Conservation (phyloP, 2,329 filamentous ascomycete species). For the Tolypocladium endophyticum region DNA sequence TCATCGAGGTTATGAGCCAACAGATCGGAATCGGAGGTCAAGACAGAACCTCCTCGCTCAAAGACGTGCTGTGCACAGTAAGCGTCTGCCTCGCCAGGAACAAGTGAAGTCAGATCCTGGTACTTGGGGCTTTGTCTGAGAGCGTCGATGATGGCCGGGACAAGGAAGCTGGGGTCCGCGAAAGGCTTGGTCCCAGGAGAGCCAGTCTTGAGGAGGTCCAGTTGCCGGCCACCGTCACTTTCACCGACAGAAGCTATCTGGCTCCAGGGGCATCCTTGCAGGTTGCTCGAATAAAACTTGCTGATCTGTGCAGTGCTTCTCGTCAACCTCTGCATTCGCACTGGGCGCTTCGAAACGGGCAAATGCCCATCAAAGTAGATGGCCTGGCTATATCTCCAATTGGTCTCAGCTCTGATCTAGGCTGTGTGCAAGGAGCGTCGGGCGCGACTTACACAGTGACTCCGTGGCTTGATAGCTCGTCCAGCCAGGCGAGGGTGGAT, state of each 20-base stretch:
- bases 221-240: not conserved
- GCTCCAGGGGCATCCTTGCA: slow-evolving; percentile 13
- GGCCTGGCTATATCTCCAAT: slow-evolving; percentile 26
- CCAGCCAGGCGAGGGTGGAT: slow-evolving; percentile 51
- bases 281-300: slow-evolving; percentile 27
- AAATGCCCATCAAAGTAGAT: slow-evolving; percentile 85
- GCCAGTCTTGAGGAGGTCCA: slow-evolving; percentile 14
- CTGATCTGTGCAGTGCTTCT: slow-evolving; percentile 45
- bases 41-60: slow-evolving; percentile 41
- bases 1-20: slow-evolving; percentile 61
- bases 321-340: slow-evolving; percentile 51
- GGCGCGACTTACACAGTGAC: slow-evolving; percentile 47
- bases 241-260: slow-evolving; percentile 8
- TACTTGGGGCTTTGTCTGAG: slow-evolving; percentile 38
- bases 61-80: slow-evolving; percentile 62
- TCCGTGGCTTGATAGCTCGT: slow-evolving; percentile 41
- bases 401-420: not conserved
- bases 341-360: slow-evolving; percentile 52
- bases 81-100: slow-evolving; percentile 76
- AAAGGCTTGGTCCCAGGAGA: slow-evolving; percentile 18
- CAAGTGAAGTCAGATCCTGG: slow-evolving; percentile 38
- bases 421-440: not conserved
- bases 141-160: slow-evolving; percentile 66
- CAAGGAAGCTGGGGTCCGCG: slow-evolving; percentile 58
- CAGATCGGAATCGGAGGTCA: slow-evolving; percentile 85